These are phyloP conservation scores for Fraxinus angustifolia DNA, from an alignment of 305 asterid species.

Conservation along the genomic window DNA sequence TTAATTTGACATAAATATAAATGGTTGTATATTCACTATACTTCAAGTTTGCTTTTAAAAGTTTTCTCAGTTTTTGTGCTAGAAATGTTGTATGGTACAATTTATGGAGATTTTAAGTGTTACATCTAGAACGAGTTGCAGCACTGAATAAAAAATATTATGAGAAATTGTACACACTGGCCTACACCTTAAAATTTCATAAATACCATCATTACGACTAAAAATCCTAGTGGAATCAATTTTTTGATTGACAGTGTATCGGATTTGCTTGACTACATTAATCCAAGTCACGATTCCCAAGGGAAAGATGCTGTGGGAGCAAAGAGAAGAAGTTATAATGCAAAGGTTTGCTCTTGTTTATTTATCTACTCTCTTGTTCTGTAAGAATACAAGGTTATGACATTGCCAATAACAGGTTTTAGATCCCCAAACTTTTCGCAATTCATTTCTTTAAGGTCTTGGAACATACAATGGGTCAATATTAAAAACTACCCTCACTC, in stretches of 20 bases:
- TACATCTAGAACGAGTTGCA: not conserved
- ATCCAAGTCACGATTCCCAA: conserved; percentile 77
- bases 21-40: not conserved
- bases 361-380: conserved; percentile 17
- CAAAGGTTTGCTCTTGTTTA: conserved; percentile 53
- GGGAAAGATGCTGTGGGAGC: conserved; percentile 69
- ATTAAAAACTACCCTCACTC: not conserved
- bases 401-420: conserved; percentile 8
- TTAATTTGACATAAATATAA: not conserved
- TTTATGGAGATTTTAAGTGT: not conserved
- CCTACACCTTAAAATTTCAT: not conserved
- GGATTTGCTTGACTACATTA: conserved; percentile 95
- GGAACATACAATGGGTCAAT: not conserved
- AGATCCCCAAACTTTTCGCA: not conserved
- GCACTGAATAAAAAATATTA: not conserved
- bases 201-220: conserved; percentile 1
- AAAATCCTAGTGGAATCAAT: conserved; percentile 12
- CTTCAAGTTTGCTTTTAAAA: not conserved
- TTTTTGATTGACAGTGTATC: conserved; percentile 64
- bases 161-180: not conserved
- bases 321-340: conserved; percentile 57
- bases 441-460: not conserved
- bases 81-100: not conserved
- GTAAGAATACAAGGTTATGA: conserved; percentile 11
- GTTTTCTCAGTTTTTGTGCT: not conserved